Conservation (phyloP, 208 protist species). For the Wallacemonas sp. region DNA sequence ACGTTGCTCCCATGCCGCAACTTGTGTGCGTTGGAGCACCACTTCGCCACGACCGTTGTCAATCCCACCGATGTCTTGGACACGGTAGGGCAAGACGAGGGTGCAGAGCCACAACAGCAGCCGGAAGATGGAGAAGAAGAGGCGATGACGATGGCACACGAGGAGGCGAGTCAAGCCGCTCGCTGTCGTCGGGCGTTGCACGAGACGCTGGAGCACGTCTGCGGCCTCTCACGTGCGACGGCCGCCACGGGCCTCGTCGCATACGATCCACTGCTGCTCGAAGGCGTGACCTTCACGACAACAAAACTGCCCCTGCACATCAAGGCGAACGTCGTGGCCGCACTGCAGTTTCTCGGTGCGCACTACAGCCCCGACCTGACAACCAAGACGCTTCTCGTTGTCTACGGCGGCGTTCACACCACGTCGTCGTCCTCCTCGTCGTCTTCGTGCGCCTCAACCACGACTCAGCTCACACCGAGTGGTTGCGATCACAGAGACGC, state of each 20-base stretch:
- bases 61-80: not conserved
- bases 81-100: too few species aligned
- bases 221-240: not conserved
- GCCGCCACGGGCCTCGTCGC: constrained; percentile 21
- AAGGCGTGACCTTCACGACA: constrained; percentile 63
- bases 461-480: too few species aligned
- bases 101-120: not conserved
- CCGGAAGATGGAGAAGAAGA: not conserved
- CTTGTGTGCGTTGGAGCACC: not conserved
- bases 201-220: constrained; percentile 14
- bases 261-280: constrained; percentile 61
- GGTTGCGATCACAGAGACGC: too few species aligned
- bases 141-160: not conserved
- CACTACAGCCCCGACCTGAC: constrained; percentile 63
- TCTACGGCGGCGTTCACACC: constrained; percentile 39
- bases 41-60: not conserved
- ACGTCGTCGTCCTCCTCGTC: not conserved
- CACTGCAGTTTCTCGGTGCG: constrained; percentile 69
- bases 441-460: too few species aligned
- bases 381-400: constrained; percentile 44
- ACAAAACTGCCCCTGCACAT: constrained; percentile 45
- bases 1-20: constrained; percentile 9
- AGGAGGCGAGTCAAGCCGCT: not conserved
- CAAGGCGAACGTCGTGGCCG: constrained; percentile 64
- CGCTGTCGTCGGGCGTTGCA: constrained; percentile 5